phyloP scores from a whole-genome alignment of 2,329 filamentous ascomycete genomes.

The Chaetomium sp. region DNA sequence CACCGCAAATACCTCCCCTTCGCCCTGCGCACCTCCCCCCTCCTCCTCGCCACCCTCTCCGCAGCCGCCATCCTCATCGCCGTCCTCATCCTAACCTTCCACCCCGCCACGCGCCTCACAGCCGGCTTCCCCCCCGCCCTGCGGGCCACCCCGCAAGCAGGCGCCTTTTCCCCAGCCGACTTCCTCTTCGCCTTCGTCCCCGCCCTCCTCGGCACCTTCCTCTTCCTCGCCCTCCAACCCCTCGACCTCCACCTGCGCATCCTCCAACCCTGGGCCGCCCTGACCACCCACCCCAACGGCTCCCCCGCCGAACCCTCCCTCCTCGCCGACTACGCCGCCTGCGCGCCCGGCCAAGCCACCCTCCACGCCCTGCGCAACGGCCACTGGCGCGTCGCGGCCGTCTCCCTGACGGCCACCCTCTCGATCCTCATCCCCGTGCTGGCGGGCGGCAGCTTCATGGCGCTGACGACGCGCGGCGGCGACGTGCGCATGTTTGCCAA shows the following conservation, averaged over 20 bases:
- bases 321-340: constrained; percentile 70
- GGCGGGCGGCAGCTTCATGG: constrained; percentile 72
- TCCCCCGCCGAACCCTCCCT: constrained; percentile 64
- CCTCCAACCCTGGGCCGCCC: constrained; percentile 69
- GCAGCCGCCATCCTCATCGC: constrained; percentile 65
- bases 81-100: constrained; percentile 77
- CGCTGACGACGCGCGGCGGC: constrained; percentile 54
- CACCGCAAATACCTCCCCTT: constrained; percentile 74
- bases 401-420: constrained; percentile 61
- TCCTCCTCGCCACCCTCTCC: constrained; percentile 67
- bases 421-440: constrained; percentile 68
- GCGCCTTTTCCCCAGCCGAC: constrained; percentile 80
- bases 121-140: constrained; percentile 73
- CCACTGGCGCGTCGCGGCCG: constrained; percentile 66
- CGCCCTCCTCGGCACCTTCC: constrained; percentile 64
- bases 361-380: constrained; percentile 60
- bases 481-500: constrained; percentile 70
- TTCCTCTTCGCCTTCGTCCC: constrained; percentile 84
- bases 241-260: constrained; percentile 67
- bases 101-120: constrained; percentile 65
- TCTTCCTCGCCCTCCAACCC: constrained; percentile 68
- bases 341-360: constrained; percentile 62
- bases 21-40: constrained; percentile 67
- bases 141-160: constrained; percentile 57
- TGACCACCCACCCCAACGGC: constrained; percentile 50